Evolutionary conservation across 352 stramenopile species (phyloP).

Genomic region (Blastocystis hominis): DNA sequence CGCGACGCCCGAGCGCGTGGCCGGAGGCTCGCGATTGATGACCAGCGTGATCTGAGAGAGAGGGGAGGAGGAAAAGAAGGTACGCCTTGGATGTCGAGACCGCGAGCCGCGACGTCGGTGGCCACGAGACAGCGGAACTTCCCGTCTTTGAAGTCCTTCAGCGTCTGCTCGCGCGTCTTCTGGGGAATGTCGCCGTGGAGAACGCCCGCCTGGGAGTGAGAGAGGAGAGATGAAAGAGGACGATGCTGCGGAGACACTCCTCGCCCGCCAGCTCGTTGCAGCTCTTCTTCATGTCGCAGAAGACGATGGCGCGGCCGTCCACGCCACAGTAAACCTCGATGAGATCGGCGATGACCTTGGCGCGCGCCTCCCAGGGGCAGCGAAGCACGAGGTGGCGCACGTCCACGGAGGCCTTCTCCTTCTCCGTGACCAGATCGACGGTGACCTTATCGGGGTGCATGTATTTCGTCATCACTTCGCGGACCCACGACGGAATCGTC

Average conservation of each 20-base stretch:
- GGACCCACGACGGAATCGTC: conserved; percentile 82
- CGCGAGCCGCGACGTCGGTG: conserved; percentile 86
- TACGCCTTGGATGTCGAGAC: conserved; percentile 88
- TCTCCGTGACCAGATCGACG: conserved; percentile 81
- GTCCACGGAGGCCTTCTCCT: conserved; percentile 74
- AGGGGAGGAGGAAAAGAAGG: conserved; percentile 89
- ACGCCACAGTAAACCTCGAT: conserved; percentile 66
- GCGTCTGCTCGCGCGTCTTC: conserved; percentile 88
- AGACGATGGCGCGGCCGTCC: conserved; percentile 80
- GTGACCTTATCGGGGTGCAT: conserved; percentile 76
- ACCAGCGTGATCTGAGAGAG: conserved; percentile 78
- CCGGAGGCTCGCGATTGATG: conserved; percentile 99
- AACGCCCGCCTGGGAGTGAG: conserved; percentile 63
- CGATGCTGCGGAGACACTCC: conserved; percentile 2
- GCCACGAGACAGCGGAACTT: conserved; percentile 85
- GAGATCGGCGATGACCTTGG: conserved; percentile 64
- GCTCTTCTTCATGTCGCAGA: conserved; percentile 84
- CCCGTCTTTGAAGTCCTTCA: conserved; percentile 87
- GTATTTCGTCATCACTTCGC: conserved; percentile 77
- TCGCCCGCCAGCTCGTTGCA: conserved; percentile 81
- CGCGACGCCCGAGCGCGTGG: conserved; percentile 73
- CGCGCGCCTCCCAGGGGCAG: conserved; percentile 75
- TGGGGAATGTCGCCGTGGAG: conserved; percentile 62
- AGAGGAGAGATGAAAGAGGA: not conserved
- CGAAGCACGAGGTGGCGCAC: conserved; percentile 83